Base-by-base conservation (phyloP, 192 early-diverging fungal species). In the Linnemannia schmuckeri region DNA sequence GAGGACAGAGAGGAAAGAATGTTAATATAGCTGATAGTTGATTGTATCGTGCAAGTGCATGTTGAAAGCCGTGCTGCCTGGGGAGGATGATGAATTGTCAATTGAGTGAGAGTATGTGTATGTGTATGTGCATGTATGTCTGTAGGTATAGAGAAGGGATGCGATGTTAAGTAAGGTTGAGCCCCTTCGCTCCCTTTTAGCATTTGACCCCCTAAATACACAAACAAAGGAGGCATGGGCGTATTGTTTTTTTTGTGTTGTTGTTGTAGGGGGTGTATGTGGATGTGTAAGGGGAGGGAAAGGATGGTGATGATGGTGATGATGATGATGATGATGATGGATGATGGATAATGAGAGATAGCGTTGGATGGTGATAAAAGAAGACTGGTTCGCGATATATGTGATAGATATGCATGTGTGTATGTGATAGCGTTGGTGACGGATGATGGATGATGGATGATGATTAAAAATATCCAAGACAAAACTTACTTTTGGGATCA, bases 401-500 rank as follows among this genome's bases (percentile, higher is more conserved):
- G 49, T 17, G 49, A 52, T 52, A 52, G 17, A 22, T 6, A 22
- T 22, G 18, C 5, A 52, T 52, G 49, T 6, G 20, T 44, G 38
- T 42, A 10, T 7, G 17, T n/a, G 38, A 71, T 71, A 20, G 70
- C 70, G 20, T 24, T 20, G 70, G 40, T 41, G 35, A 2, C 10
- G 68, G 8, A 40, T 35, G 38, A 35, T 12, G 35, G 27, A 22
- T 13, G 5, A 30, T 24, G 61, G 61, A 37, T 37, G 37, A 37
- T 12, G 68, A 71, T 42, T 20, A 8, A 71, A 42, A 27, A 30
- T 24, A 18, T 61, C 38, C 46, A 6, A 49, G 35, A 46, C 3
- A 9, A 24, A 33, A 61, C 83, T 80, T 87, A 87, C 85, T 87
- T 63, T 76, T 87, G 24, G 85, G 85, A 37, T 87, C 85, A 33